Base-by-base conservation (phyloP, 768 basidiomycete species). In the Lactarius hatsudake region DNA sequence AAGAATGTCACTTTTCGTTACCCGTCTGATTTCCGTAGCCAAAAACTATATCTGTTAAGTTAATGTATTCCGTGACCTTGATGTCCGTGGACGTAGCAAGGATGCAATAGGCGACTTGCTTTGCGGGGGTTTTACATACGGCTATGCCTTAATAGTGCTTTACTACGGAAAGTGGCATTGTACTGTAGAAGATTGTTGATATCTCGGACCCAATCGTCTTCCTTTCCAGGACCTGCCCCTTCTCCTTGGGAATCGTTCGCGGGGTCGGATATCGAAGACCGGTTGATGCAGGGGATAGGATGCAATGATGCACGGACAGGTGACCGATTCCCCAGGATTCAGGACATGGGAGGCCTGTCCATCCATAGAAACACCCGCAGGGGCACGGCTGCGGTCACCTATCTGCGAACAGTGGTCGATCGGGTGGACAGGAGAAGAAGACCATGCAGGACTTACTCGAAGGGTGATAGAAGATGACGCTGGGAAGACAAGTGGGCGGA, bases 201-300 rank as follows among this genome's bases (percentile, higher is more conserved):
- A 74, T 97, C 95, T 63, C 92, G 83, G n/a, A 96, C 94, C 95
- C 95, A 97, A 72, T 94, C 94, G 74, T 94, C 92, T 72, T 93
- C 91, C 73, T 90, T 91, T 13, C 91, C 89, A 32, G 87, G 90
- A 10, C 84, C 84, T 30, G 86, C 90, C 32, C 90, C 90, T 76
- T 90, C 88, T 59, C 79, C 81, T 28, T 72, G 71, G n/a, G 64
- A 62, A 66, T 79, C 79, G 54, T 81, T 76, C 26, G 73, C 78
- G 3, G 77, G 76, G 59, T 87, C 85, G 4, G 85, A 82, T 66
- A 91, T 90, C 2, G 90, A 92, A 26, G 91, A 92, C 26, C 92
- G 83, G 70, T 91, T 94, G 74, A 97, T 91, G 76, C 95, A 98
- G 0, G 96, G 96, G 10, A 98, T 93, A 13, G 95, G 94, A 75